Evolutionary conservation across 148 eudicot species (phyloP), one percentile per base, ranked within the genome.

Genomic region (Rhododendron vialii): DNA sequence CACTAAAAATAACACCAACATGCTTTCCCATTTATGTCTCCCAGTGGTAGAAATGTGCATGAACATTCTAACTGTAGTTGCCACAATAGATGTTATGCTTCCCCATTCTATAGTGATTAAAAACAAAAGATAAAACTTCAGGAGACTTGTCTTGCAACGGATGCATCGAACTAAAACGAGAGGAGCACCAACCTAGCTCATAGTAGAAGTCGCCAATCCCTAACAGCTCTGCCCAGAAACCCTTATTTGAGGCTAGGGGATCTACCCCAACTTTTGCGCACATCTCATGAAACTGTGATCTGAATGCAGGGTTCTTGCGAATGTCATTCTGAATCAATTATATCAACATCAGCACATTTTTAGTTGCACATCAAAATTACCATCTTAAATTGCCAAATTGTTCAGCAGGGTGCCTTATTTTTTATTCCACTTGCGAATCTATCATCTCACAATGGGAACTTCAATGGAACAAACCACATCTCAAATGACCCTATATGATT

Each of bases 241-340:
- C 99, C 84, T 97, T 97, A 82, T 97, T 97, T 30, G 99, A 97
- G 87, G 99, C 99, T 71, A 97, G 89, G 36, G 99, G 99, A 78
- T 97, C 99, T 30, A 97, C 99, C 86, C 99, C 99, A 78, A 97
- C 98, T 91, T 97, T 97, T 79, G 99, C 96, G 90, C 99, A 95
- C 99, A 97, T 97, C 92, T 95, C 99, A 82, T 97, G 98, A 86
- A 97, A 97, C 88, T 97, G 99, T 82, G 98, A 92, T 86, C 99
- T 91, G 85, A 97, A 97, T 65, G 96, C 94, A 80, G 99, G 99
- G 80, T 97, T 95, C 91, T 97, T 97, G 55, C 96, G 95, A 75
- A 97, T 97, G 86, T 97, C 99, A 95, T 97, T 97, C 99, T 97
- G 94, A 87, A 88, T 30, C 77, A 84, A 69, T 20, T 85, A 89